Base-by-base conservation (phyloP, 306 rosid genomes). In the Arachis hypogaea region DNA sequence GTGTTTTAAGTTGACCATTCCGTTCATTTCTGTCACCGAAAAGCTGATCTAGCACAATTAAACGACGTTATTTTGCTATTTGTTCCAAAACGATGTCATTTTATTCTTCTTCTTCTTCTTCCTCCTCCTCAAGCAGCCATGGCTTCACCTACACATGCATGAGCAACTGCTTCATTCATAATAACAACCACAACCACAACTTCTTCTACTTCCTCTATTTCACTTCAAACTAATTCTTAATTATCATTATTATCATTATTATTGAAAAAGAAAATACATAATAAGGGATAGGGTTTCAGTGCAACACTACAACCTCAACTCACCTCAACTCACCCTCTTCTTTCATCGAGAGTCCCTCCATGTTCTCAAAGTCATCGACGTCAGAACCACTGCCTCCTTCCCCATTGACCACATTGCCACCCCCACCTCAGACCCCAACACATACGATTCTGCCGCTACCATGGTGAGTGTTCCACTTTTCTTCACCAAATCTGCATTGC, bases 231-330 rank as follows among this genome's bases (percentile, higher is more conserved):
- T 3, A 3, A 4, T 11, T 11, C 2, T 11, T 11, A 51, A 51
- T 11, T 51, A 51, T 11, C 3, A 4, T 22, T 22, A 22, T 22
- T 22, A 0, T 22, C 1, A 22, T 22, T 22, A 22, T 22, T 22
- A 22, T 22, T 22, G 22, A 22, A 3, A 6, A 45, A 6, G 3
- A 11, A 12, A 79, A 92, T 93, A 47, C 1, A 52, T 52, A 81
- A 92, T 93, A 97, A 85, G 86, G 72, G 63, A 86, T 63, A 91
- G 97, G 89, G 90, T 87, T 89, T 96, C 96, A 60, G 88, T 87
- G 36, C 96, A 90, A 80, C 97, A 89, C 85, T 93, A 91, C 87
- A 85, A 85, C 76, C 92, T 22, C 14, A 14, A 14, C 14, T 14
- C 14, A 14, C 14, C 14, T 93, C 74, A 85, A 89, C 71, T 87